A percentile compares a stretch with the other conserved stretches of the same genome.
phyloP scores from a whole-genome alignment of 176 grass and related monocot genomes.

The Ensete ventricosum region DNA sequence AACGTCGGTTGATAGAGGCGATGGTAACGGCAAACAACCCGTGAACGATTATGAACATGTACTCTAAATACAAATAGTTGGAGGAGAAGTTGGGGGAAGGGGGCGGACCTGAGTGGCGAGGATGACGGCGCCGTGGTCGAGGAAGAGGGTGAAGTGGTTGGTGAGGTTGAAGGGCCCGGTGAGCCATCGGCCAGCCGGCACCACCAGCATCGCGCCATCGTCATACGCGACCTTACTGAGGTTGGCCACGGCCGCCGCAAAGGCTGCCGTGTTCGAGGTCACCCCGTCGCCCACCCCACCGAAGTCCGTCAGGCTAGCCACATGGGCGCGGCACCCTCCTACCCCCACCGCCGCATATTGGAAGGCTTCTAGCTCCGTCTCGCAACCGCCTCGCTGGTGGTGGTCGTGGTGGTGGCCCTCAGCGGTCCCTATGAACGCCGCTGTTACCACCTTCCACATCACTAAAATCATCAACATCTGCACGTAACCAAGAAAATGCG shows the following conservation, averaged over 20 bases:
- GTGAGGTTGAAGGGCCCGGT: conserved; percentile 96
- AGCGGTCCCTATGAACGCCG: not conserved
- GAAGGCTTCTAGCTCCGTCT: not conserved
- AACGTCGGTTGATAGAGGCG: too few relatives aligned
- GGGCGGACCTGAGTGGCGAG: conserved; percentile 47
- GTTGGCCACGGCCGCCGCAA: conserved; percentile 55
- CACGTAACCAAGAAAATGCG: not conserved
- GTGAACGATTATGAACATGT: not conserved
- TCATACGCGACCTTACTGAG: conserved; percentile 21
- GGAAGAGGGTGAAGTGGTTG: conserved; percentile 93
- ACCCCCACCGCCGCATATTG: not conserved
- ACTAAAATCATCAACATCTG: not conserved
- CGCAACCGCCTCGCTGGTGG: not conserved
- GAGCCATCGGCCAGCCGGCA: conserved; percentile 56
- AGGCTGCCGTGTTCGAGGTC: conserved; percentile 68
- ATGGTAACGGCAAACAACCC: not conserved
- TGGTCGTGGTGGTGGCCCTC: not conserved
- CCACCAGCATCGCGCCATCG: conserved; percentile 75
- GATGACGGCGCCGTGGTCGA: conserved; percentile 65
- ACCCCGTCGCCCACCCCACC: conserved; percentile 70
- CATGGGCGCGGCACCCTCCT: conserved; percentile 39
- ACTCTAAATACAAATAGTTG: not conserved
- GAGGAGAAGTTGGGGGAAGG: not conserved
- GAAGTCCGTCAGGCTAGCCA: conserved; percentile 56
- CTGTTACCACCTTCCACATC: not conserved